Evolutionary conservation across 176 grass and related monocot species (phyloP), one percentile per base, ranked within the genome.

Genomic region (Carex pumila): DNA sequence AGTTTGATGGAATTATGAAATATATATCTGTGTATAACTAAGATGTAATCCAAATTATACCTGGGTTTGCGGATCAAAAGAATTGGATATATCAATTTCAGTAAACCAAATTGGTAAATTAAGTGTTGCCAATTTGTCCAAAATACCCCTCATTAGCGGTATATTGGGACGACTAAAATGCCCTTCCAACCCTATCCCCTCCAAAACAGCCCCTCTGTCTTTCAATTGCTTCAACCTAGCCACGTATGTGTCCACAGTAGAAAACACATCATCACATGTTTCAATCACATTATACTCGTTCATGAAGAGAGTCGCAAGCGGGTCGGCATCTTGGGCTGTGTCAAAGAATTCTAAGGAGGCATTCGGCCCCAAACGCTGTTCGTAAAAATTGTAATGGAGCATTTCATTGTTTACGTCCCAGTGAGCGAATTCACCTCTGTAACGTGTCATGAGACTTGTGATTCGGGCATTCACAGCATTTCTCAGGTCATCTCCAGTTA

Each of bases 401-500:
- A 99, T 99, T 90, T 99, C 96, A 75, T 99, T 99, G 91, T 91
- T 95, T 0, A 99, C 96, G 62, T 99, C 96, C 96, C 96, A 99
- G 88, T 95, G 96, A 60, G 90, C 90, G 83, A 99, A 99, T 89
- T 99, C 91, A 67, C 96, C 96, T 89, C 80, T 89, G 93, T 99
- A 99, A 7, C 91, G 88, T 3, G 86, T 88, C 94, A 93, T 90
- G 45, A 99, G 81, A 88, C 62, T 90, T 84, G 89, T 84, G 85
- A 99, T 95, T 71, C 96, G 92, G 3, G 74, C 75, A 86, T 90
- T 95, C 32, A 95, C 96, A 2, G 96, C 96, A 18, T 90, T 57
- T 0, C 88, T 89, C 37, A 99, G 91, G 83, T 90, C 93, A 21
- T 93, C 93, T 7, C 86, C 80, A 0, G 92, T 73, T 1, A 99